Evolutionary conservation across 345 rosid genomes (phyloP).

Genomic region (Populus pruinosa): DNA sequence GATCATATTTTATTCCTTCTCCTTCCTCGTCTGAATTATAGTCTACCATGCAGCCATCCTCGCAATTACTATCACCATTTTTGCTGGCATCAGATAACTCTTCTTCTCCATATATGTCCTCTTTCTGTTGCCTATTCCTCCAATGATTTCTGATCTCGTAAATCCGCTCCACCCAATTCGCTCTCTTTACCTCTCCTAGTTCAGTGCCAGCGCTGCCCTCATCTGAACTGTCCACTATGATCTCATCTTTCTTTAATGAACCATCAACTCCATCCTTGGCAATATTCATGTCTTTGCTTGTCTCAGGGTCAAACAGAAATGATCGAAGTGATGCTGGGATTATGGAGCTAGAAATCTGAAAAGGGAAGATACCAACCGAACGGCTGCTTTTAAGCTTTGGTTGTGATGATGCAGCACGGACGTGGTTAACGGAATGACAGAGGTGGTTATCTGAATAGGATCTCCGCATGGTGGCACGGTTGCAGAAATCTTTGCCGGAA

Average conservation of each 20-base stretch:
- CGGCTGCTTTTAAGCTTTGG: conserved; percentile 54
- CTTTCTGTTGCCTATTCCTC: conserved; percentile 37
- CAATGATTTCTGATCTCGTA: conserved; percentile 59
- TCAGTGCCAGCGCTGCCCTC: conserved; percentile 15
- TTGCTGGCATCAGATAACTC: conserved; percentile 20
- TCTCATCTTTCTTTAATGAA: conserved; percentile 18
- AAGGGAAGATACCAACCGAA: conserved; percentile 55
- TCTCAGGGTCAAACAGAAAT: conserved; percentile 57
- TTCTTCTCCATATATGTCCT: conserved; percentile 26
- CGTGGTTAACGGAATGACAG: conserved; percentile 36
- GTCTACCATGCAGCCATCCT: conserved; percentile 45
- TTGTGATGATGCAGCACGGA: conserved; percentile 40
- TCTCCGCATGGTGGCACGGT: conserved; percentile 41
- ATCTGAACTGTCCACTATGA: conserved; percentile 12
- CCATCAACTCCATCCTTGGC: not conserved
- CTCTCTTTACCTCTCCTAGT: conserved; percentile 41
- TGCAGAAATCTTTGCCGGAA: conserved; percentile 49
- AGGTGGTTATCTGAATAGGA: conserved; percentile 68
- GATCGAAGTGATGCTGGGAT: conserved; percentile 51
- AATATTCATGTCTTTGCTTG: conserved; percentile 29
- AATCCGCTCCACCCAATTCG: conserved; percentile 75
- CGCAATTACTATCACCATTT: conserved; percentile 31
- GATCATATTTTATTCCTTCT: conserved; percentile 31
- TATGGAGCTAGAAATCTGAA: conserved; percentile 53
- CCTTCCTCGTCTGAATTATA: conserved; percentile 46